Evolutionary conservation across 768 basidiomycete genomes (phyloP), one percentile per base, ranked within the genome.

Genomic region (Boletus insuetus): DNA sequence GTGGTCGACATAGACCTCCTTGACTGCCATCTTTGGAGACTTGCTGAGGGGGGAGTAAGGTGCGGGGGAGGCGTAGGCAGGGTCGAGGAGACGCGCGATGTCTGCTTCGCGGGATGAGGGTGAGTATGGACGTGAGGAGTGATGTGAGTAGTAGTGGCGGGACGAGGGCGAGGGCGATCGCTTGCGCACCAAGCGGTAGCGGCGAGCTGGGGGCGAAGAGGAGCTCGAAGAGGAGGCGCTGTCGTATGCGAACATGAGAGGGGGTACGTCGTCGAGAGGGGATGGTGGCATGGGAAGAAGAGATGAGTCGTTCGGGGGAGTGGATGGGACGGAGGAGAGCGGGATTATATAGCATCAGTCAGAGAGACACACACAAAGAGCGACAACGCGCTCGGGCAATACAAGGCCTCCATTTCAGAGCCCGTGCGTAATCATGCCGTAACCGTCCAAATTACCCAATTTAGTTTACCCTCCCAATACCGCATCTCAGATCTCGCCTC

Each of bases 41-140:
- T 48, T 61, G 3, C 24, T 10, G 31, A 63, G 61, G 22, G 73
- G 63, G 6, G 64, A 62, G 64, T 51, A 66, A 51, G 63, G 56
- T 46, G 54, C 69, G 56, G 58, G 72, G 31, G 49, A 77, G 37
- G 82, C 73, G 72, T 85, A 85, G 19, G 83, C 73, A 6, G 84
- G 84, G 74, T 86, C 84, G 61, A 86, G 82, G 48, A 86, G 77
- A 45, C 84, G 82, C 3, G 81, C 77, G 60, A 86, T 76, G 72
- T 86, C 84, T 6, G 78, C 73, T 10, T 73, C 76, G 51, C 75
- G 74, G 1, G 74, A 63, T 14, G 73, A 71, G 1, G 73, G 73
- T 16, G 72, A 72, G 59, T 76, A 70, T 0, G 69, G 63, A 6
- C 69, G 67, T 0, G 66, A 45, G 6, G 35, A 34, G 49, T 37